Evolutionary conservation across 2,329 filamentous ascomycete genomes (phyloP).

Genomic region (Pezicula rhizophila): DNA sequence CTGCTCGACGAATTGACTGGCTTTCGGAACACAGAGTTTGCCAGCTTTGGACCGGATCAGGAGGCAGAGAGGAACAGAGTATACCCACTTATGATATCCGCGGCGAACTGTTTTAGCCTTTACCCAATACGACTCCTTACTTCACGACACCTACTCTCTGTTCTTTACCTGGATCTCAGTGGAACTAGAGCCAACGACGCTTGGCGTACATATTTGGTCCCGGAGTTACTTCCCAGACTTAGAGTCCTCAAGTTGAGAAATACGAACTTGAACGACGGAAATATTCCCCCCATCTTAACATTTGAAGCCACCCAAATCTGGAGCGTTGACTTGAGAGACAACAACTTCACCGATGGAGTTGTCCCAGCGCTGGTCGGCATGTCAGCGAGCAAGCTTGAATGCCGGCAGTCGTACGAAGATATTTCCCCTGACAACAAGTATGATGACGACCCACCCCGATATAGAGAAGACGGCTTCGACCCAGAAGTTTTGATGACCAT

Average conservation of each 20-base stretch:
- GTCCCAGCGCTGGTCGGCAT: constrained; percentile 29
- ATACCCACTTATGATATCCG: too few relatives aligned
- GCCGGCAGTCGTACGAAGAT: neutral
- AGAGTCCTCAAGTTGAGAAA: constrained; percentile 45
- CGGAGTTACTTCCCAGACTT: constrained; percentile 36
- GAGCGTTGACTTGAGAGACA: constrained; percentile 50
- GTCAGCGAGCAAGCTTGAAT: neutral
- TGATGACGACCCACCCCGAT: neutral
- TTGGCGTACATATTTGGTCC: too few relatives aligned
- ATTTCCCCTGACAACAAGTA: neutral
- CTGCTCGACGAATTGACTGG: too few relatives aligned
- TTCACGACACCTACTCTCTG: too few relatives aligned
- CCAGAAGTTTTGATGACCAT: neutral
- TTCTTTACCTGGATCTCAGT: too few relatives aligned
- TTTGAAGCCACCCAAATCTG: constrained; percentile 38
- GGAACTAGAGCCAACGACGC: too few relatives aligned
- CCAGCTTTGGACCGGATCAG: constrained; percentile 34
- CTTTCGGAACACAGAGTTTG: constrained; percentile 17
- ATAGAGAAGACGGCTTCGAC: neutral
- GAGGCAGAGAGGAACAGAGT: constrained; percentile 29
- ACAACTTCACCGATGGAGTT: constrained; percentile 42
- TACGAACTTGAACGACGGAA: constrained; percentile 39
- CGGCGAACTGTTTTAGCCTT: too few relatives aligned
- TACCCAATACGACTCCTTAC: constrained; percentile 5
- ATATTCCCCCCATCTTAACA: constrained; percentile 29